Base-by-base conservation (phyloP, 805 yeast species). In the Suhomyces sp. region DNA sequence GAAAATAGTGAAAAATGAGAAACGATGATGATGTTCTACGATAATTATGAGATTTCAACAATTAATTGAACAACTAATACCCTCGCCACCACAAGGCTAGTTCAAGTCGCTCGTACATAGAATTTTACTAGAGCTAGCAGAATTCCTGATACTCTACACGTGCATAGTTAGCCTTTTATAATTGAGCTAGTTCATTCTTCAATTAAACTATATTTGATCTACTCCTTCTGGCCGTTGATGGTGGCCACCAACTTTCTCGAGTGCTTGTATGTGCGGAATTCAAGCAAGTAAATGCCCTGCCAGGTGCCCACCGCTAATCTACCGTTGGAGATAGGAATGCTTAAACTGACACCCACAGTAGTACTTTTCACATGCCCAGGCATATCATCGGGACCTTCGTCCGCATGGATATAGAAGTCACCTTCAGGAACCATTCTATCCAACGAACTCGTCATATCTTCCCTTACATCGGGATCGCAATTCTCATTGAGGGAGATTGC, bases 361-460 rank as follows among this genome's bases (percentile, higher is more conserved):
- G 57, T 35, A 17, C 87, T 77, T 63, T 87, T 85, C 49, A 85
- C 84, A 66, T 88, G 96, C 0, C 92, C 88, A 1, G 93, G 89
- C 91, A 88, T 86, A 65, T 88, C 96, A 64, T 89, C 96, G 3
- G 88, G 78, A 0, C 90, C 96, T 67, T 88, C 96, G 51, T 86
- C 93, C 12, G 79, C 81, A 65, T 85, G 92, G 46, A 78, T 61
- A 59, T 85, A 86, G 36, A 69, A 65, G 50, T 73, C 73, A 6
- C 76, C 80, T 61, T 88, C 93, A 0, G 96, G 96, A 2, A 82
- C 88, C 53, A 88, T 72, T 49, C 81, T 71, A 60, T 84, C 86
- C 58, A 89, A 68, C 0, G 87, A 81, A 23, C 78, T 76, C 8
- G 78, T 76, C 88, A 89, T 78, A 62, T 88, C 96, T 1, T 62